Evolutionary conservation across 2,329 filamentous ascomycete genomes (phyloP).

Genomic region (Talaromyces funiculosus): DNA sequence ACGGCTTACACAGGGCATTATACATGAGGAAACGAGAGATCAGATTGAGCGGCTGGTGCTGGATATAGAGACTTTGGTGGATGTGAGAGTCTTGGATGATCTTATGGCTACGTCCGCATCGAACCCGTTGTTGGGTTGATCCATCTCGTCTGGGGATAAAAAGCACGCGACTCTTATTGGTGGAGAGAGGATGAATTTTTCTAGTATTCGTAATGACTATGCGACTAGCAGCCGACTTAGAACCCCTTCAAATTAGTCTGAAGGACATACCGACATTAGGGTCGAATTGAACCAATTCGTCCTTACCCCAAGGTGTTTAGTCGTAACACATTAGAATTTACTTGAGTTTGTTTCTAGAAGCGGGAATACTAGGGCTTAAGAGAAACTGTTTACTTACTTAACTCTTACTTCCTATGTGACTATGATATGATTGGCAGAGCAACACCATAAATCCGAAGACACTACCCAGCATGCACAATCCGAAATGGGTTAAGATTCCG

Average conservation of each 20-base stretch:
- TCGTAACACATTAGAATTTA: too few species aligned
- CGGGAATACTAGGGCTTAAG: too few species aligned
- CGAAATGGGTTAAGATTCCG: too few species aligned
- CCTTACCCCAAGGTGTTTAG: not conserved
- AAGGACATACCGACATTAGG: not conserved
- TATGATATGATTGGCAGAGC: too few species aligned
- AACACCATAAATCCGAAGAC: too few species aligned
- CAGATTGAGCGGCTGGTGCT: conserved; percentile 28
- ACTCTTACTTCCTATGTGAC: too few species aligned
- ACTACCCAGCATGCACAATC: too few species aligned
- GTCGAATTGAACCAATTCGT: not conserved
- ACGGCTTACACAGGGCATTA: conserved; percentile 24
- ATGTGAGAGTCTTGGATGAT: conserved; percentile 16
- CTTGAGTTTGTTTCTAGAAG: too few species aligned
- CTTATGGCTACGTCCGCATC: not conserved
- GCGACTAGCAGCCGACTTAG: too few species aligned
- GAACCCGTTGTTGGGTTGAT: not conserved
- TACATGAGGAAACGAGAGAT: conserved; percentile 22
- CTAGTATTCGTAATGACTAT: not conserved
- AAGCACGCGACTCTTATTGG: not conserved
- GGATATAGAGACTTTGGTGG: conserved; percentile 23
- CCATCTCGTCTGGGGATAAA: not conserved
- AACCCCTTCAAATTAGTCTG: not conserved
- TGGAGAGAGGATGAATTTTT: too few species aligned
- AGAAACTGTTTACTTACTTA: too few species aligned